These are phyloP conservation scores for Cyberlindnera veronae DNA, from an alignment of 805 yeast genomes.

Conservation along the genomic window DNA sequence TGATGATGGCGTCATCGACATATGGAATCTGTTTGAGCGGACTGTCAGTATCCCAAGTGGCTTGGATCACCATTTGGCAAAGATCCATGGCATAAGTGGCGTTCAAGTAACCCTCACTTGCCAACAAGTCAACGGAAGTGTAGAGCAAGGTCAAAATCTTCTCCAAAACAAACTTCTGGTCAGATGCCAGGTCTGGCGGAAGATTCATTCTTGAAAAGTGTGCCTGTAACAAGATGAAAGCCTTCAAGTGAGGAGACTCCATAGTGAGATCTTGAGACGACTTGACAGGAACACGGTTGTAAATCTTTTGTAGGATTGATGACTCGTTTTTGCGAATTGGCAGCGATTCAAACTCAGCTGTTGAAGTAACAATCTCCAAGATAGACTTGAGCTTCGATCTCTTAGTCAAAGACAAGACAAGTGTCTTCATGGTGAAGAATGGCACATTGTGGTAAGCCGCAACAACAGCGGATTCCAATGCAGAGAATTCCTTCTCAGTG, in stretches of 20 bases:
- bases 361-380: conserved; percentile 60
- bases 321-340: conserved; percentile 64
- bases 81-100: conserved; percentile 83
- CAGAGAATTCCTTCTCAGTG: conserved; percentile 39
- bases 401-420: conserved; percentile 46
- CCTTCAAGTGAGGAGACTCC: conserved; percentile 59
- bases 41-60: conserved; percentile 75
- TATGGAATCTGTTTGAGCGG: conserved; percentile 81
- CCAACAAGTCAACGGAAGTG: conserved; percentile 70
- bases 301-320: conserved; percentile 42
- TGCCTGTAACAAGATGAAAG: conserved; percentile 75
- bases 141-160: conserved; percentile 50
- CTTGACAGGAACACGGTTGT: conserved; percentile 63
- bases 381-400: conserved; percentile 58
- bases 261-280: conserved; percentile 30
- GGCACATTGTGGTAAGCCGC: conserved; percentile 70
- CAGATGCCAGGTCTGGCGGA: conserved; percentile 58
- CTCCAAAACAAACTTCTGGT: conserved; percentile 50
- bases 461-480: conserved; percentile 70
- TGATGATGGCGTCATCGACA: conserved; percentile 48
- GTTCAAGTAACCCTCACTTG: conserved; percentile 76
- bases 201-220: conserved; percentile 67
- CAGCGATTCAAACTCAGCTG: conserved; percentile 69
- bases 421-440: conserved; percentile 61
- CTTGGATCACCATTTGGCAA: conserved; percentile 85